Percentiles rank a stretch among this genome's conserved stretches.
These are phyloP conservation scores for Suhomyces coccinellae DNA, from an alignment of 1,139 yeast species.

Conservation along the genomic window DNA sequence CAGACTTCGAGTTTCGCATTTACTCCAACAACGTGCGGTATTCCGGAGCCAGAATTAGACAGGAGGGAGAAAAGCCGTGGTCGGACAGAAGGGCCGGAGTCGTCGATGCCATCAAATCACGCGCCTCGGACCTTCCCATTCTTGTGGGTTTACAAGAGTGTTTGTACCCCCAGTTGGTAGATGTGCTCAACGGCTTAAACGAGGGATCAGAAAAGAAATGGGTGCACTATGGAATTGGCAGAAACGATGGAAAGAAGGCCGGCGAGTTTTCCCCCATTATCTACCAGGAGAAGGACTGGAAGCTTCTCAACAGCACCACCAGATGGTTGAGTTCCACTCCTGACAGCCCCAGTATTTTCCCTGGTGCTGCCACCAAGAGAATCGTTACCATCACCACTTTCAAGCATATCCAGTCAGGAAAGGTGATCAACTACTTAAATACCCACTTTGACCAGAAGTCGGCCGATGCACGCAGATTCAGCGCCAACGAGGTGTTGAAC, in stretches of 20 bases:
- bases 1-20: slow-evolving; percentile 19
- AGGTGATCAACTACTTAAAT: slow-evolving; percentile 36
- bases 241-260: slow-evolving; percentile 44
- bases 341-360: slow-evolving; percentile 38
- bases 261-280: slow-evolving; percentile 52
- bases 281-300: slow-evolving; percentile 33
- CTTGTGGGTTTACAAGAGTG: slow-evolving; percentile 36
- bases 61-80: slow-evolving; percentile 32
- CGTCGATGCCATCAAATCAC: slow-evolving; percentile 19
- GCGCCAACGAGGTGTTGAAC: slow-evolving; percentile 33
- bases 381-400: slow-evolving; percentile 43
- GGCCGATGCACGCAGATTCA: slow-evolving; percentile 35
- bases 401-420: slow-evolving; percentile 23
- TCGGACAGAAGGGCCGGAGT: slow-evolving; percentile 25
- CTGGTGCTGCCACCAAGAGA: slow-evolving; percentile 46
- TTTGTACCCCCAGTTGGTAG: slow-evolving; percentile 30
- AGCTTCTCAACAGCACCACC: slow-evolving; percentile 35
- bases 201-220: slow-evolving; percentile 21
- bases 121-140: slow-evolving; percentile 21
- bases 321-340: slow-evolving; percentile 48
- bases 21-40: slow-evolving; percentile 31
- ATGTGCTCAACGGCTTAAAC: slow-evolving; percentile 24
- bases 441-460: slow-evolving; percentile 49
- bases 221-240: slow-evolving; percentile 49
- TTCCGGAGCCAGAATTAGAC: slow-evolving; percentile 20